Evolutionary conservation across 2,329 filamentous ascomycete genomes (phyloP).

Genomic region (Harringtonia lauricola): DNA sequence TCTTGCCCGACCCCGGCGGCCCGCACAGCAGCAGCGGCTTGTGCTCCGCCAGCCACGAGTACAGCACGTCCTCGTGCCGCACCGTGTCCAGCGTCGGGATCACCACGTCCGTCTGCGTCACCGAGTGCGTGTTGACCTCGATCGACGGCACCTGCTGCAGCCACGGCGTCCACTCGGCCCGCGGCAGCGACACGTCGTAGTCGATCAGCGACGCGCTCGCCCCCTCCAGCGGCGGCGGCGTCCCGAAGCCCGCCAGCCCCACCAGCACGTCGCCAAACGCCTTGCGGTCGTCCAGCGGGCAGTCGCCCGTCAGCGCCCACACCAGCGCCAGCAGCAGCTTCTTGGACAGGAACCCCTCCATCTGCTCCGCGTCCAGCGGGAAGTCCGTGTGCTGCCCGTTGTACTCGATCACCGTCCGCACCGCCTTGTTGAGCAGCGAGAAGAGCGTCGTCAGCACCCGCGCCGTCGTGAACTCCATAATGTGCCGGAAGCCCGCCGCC

Average conservation of each 20-base stretch:
- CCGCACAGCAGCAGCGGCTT: slow-evolving; percentile 94
- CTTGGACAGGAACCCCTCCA: slow-evolving; percentile 84
- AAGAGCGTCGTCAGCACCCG: slow-evolving; percentile 89
- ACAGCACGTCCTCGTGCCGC: slow-evolving; percentile 96
- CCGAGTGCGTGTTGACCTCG: slow-evolving; percentile 96
- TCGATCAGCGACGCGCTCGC: slow-evolving; percentile 65
- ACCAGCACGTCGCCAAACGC: slow-evolving; percentile 77
- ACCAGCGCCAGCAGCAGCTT: slow-evolving; percentile 87
- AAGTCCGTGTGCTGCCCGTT: slow-evolving; percentile 93
- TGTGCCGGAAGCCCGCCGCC: slow-evolving; percentile 74
- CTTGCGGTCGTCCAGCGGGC: slow-evolving; percentile 78
- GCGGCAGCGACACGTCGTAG: slow-evolving; percentile 80
- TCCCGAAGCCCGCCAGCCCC: slow-evolving; percentile 73
- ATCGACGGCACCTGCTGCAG: slow-evolving; percentile 88
- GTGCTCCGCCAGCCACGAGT: slow-evolving; percentile 98
- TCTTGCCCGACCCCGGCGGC: slow-evolving; percentile 97
- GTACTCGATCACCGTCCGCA: slow-evolving; percentile 88
- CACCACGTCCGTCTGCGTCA: slow-evolving; percentile 95
- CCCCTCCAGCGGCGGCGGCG: slow-evolving; percentile 47
- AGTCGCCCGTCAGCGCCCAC: slow-evolving; percentile 94
- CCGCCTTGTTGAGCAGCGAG: slow-evolving; percentile 88
- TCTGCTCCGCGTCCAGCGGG: slow-evolving; percentile 77
- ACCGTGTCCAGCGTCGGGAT: slow-evolving; percentile 97
- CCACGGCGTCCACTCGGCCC: slow-evolving; percentile 85
- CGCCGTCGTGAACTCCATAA: slow-evolving; percentile 95